Percentiles rank a stretch among this genome's conserved stretches.
Conservation (phyloP, 208 protist genomes). For the Wallacemonas rigidus region DNA sequence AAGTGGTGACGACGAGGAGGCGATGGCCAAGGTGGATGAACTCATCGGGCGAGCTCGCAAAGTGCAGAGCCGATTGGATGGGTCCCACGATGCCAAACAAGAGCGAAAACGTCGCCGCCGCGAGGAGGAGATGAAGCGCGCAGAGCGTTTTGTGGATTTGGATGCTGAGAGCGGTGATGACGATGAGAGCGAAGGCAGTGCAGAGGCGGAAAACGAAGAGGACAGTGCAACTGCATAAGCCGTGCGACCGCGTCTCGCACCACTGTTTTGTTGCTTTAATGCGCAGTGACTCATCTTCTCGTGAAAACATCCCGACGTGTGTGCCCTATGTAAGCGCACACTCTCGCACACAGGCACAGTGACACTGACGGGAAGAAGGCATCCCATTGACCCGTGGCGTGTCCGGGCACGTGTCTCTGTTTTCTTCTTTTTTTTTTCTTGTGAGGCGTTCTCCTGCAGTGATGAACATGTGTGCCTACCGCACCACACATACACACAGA, state of each 20-base stretch:
- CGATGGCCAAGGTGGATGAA: constrained; percentile 42
- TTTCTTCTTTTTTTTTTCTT: no score
- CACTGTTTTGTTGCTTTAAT: no score
- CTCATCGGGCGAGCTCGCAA: constrained; percentile 48
- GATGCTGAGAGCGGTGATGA: constrained; percentile 68
- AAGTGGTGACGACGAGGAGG: constrained; percentile 42
- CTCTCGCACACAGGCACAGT: no score
- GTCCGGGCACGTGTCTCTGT: no score
- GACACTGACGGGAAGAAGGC: no score
- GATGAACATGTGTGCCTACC: no score
- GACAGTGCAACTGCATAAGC: neutral
- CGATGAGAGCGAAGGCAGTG: constrained; percentile 37
- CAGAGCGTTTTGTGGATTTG: constrained; percentile 55
- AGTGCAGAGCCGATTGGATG: constrained; percentile 62
- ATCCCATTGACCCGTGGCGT: no score
- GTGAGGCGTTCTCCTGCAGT: no score
- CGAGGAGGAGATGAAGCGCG: constrained; percentile 34
- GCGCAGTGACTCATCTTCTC: neutral
- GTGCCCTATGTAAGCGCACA: no score
- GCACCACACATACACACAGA: no score
- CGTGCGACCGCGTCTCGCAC: no score
- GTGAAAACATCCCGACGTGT: neutral
- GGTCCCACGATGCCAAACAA: constrained; percentile 57
- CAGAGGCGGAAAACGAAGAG: constrained; percentile 31
- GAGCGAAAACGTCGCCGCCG: constrained; percentile 50